Evolutionary conservation across 2,329 filamentous ascomycete genomes (phyloP), one percentile per base, ranked within the genome.

Genomic region (Ophioceras dolichostomum): DNA sequence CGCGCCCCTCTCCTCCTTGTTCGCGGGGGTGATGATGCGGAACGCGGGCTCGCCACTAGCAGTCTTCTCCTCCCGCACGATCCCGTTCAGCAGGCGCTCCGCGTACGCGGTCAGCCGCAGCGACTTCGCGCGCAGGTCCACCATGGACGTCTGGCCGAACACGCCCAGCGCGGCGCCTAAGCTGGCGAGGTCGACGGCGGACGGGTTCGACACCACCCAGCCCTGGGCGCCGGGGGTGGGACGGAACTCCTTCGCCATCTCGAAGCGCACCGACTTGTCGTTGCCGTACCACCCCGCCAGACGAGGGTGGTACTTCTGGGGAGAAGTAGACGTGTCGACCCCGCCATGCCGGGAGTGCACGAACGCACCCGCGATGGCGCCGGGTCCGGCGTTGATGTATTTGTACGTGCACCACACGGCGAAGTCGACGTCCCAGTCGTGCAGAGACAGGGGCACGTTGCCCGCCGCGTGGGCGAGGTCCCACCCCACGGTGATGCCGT

Each of bases 321-420:
- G 7, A 12, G 22, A 26, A 12, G 22, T 8, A 12, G 22, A 26
- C 22, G 22, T 7, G 28, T 60, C 57, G 10, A 83, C 76, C 18
- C 56, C 55, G 29, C 80, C 76, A 53, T 93, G 81, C 28, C 64
- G 67, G 52, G 84, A 75, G 55, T 94, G 85, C 8, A 94, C 81
- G 46, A 87, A 94, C 1, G 80, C 64, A 0, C 81, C 86, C 1
- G 75, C 85, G 44, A 93, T 93, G 13, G 78, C 70, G 4, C 87
- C 87, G 0, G 87, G 85, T 0, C 87, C 87, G 19, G 79, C 77
- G 53, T 94, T 94, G 55, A 94, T 72, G 61, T 94, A 94, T 62
- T 94, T 94, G 68, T 94, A 94, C 14, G 80, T 88, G 59, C 87
- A 94, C 87, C 87, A 94, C 38, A 74, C 83, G 13, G 88, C 87